Evolutionary conservation across 2,329 filamentous ascomycete genomes (phyloP).

Genomic region (Penicillium sp.): DNA sequence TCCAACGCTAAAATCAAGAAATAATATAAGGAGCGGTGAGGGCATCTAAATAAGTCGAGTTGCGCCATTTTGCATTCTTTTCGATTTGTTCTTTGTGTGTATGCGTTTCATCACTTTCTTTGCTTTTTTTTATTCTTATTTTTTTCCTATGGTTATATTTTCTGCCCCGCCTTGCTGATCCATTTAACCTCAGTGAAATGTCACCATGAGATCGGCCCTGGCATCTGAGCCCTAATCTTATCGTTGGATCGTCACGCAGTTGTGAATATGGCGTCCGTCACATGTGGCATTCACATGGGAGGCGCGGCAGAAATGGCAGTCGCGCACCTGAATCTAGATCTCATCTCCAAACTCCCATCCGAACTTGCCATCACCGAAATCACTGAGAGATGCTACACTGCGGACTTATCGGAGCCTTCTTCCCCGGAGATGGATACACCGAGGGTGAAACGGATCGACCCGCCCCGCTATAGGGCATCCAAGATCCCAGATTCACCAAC

Average conservation of each 20-base stretch:
- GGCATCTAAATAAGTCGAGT: neutral
- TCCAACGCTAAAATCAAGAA: neutral
- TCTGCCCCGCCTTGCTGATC: neutral
- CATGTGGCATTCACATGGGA: constrained; percentile 25
- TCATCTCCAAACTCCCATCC: constrained; percentile 12
- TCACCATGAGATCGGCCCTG: neutral
- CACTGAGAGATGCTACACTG: neutral
- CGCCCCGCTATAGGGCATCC: neutral
- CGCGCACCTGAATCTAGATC: constrained; percentile 3
- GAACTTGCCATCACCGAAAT: constrained; percentile 15
- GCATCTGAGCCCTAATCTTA: neutral
- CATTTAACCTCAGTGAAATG: neutral
- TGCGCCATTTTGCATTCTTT: neutral
- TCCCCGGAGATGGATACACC: constrained; percentile 18
- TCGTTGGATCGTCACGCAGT: neutral
- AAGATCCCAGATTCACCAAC: constrained; percentile 6
- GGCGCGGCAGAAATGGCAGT: neutral
- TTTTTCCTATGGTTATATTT: neutral
- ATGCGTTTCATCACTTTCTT: neutral
- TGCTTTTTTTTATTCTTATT: neutral
- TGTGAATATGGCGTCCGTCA: constrained; percentile 24
- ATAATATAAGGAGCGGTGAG: neutral
- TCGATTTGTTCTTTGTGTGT: neutral
- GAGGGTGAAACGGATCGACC: constrained; percentile 15
- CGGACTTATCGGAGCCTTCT: neutral